Percentiles rank a stretch among this genome's conserved stretches.
Evolutionary conservation across 2,329 filamentous ascomycete species (phyloP).

Genomic region (Aspergillus pseudonomiae): DNA sequence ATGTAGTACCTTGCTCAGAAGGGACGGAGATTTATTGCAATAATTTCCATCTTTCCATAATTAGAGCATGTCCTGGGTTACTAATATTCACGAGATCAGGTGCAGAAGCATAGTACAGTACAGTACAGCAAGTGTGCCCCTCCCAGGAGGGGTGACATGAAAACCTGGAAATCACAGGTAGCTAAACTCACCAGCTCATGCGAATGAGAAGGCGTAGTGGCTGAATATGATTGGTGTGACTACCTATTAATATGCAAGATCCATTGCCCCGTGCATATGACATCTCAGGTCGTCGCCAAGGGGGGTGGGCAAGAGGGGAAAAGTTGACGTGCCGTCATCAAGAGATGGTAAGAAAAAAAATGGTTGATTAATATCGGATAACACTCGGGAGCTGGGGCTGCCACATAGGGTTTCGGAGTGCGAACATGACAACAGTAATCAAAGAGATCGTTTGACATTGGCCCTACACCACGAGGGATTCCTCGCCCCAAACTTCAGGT

Average conservation of each 20-base stretch:
- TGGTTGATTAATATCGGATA: background rate
- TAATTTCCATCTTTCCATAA: background rate
- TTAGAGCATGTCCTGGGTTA: background rate
- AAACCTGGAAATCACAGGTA: constrained; percentile 4
- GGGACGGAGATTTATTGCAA: background rate
- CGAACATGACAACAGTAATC: constrained; percentile 3
- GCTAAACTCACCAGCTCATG: constrained; percentile 10
- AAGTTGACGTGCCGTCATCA: constrained; percentile 17
- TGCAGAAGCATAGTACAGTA: background rate
- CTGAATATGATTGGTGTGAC: constrained; percentile 20
- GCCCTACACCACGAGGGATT: constrained; percentile 16
- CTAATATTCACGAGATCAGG: background rate
- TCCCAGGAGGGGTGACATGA: background rate
- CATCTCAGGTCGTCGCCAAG: constrained; percentile 30
- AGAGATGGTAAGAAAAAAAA: background rate
- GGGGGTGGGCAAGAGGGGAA: constrained; percentile 10
- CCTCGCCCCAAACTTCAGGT: constrained; percentile 15
- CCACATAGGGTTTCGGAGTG: constrained; percentile 4
- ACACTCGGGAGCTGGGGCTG: background rate
- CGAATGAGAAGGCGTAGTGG: constrained; percentile 12
- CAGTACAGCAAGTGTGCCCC: constrained; percentile 1
- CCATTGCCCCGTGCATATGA: constrained; percentile 35
- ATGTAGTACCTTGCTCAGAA: constrained; percentile 2
- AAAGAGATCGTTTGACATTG: background rate
- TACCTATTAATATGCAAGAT: constrained; percentile 24